phyloP scores from a whole-genome alignment of 1,139 yeast genomes.

The Candida tropicalis region DNA sequence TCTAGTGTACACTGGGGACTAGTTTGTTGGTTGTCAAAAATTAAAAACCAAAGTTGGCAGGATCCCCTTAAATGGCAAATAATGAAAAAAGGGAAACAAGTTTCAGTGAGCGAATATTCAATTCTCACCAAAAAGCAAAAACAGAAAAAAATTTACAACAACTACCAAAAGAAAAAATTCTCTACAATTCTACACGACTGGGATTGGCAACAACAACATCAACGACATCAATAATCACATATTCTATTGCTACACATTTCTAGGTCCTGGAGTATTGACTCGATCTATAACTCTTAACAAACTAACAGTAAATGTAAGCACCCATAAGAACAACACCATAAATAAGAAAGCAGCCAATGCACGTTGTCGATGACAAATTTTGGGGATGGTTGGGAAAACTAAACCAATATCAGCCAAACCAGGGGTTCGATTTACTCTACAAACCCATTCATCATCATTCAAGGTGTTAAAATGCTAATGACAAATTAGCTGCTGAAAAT shows the following conservation, averaged over 20 bases:
- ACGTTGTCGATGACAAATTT: constrained; percentile 78
- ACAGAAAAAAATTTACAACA: neutral
- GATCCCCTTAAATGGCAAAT: too few species aligned
- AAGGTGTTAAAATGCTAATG: constrained; percentile 84
- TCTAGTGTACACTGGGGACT: too few species aligned
- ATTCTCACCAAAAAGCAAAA: too few species aligned
- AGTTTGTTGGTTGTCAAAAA: too few species aligned
- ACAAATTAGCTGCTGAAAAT: constrained; percentile 88
- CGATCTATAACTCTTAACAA: constrained; percentile 78
- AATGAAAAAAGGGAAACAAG: neutral
- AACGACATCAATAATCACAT: too few species aligned
- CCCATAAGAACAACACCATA: constrained; percentile 78
- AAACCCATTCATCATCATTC: constrained; percentile 83
- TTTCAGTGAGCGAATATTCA: too few species aligned
- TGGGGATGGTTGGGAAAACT: constrained; percentile 34
- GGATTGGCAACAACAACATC: neutral
- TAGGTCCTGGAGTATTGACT: constrained; percentile 16
- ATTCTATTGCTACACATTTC: constrained; percentile 5
- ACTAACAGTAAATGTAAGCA: constrained; percentile 80
- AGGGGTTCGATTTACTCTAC: constrained; percentile 37
- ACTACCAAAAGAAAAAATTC: too few species aligned
- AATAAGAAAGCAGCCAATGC: constrained; percentile 80
- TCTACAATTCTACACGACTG: constrained; percentile 3
- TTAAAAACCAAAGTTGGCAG: too few species aligned
- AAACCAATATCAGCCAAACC: constrained; percentile 24